Percentiles rank a stretch among this genome's conserved stretches.
Conservation (phyloP, 768 basidiomycete species). For the Termitomyces sp. region DNA sequence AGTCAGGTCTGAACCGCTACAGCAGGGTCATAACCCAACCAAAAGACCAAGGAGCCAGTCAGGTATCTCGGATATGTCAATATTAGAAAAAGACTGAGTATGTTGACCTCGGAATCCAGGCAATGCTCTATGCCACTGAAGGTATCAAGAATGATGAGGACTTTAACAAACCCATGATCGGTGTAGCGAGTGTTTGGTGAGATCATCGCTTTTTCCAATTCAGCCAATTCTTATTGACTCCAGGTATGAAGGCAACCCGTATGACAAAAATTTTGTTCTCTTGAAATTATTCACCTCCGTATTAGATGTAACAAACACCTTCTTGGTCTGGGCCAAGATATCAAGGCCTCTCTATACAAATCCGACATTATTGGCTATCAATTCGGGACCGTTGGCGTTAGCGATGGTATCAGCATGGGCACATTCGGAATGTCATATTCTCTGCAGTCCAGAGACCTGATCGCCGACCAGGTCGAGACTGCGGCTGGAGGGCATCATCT, state of each 20-base stretch:
- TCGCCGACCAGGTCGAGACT: conserved; percentile 95
- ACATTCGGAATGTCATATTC: conserved; percentile 92
- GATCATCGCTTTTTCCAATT: conserved; percentile 20
- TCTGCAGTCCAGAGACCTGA: conserved; percentile 95
- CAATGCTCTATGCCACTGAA: conserved; percentile 99
- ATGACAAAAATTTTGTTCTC: conserved; percentile 27
- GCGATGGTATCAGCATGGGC: conserved; percentile 99
- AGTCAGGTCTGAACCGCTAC: conserved; percentile 58
- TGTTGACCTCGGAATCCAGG: conserved; percentile 38
- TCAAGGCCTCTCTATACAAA: conserved; percentile 74
- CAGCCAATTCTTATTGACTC: conserved; percentile 12
- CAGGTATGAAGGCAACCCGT: conserved; percentile 99
- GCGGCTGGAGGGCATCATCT: conserved; percentile 97
- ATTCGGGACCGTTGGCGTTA: conserved; percentile 96
- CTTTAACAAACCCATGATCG: conserved; percentile 96
- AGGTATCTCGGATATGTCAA: conserved; percentile 39
- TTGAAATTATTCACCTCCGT: background rate
- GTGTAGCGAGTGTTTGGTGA: conserved; percentile 94
- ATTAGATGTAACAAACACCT: conserved; percentile 92
- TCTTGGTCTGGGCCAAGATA: conserved; percentile 78
- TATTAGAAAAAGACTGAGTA: background rate
- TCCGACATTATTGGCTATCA: conserved; percentile 88
- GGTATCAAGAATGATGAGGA: conserved; percentile 77
- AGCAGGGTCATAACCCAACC: conserved; percentile 82
- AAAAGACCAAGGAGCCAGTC: conserved; percentile 93